phyloP scores from a whole-genome alignment of 1,284 basidiomycete species.

The Phellopilus nigrolimitatus region DNA sequence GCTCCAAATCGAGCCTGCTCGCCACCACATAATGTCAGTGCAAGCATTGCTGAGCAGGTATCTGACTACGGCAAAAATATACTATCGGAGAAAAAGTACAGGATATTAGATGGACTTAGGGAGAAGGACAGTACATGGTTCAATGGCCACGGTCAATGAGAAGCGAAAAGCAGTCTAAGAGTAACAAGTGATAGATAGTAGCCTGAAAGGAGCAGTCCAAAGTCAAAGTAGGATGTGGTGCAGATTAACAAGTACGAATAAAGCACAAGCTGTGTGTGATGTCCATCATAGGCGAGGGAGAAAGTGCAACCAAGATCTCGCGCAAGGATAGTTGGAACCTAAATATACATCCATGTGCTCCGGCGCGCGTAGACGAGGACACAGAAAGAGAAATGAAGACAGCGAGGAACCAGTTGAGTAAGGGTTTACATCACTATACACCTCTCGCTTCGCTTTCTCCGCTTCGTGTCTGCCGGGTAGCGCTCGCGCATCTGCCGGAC shows the following conservation, averaged over 20 bases:
- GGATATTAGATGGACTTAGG: conserved; percentile 4
- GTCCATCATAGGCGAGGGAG: neutral
- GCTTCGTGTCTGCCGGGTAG: conserved; percentile 50
- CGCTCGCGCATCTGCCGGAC: conserved; percentile 66
- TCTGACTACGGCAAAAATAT: neutral
- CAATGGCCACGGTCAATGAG: neutral
- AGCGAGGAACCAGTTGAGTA: neutral
- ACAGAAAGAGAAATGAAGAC: neutral
- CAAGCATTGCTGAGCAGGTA: neutral
- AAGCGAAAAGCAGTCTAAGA: conserved; percentile 1
- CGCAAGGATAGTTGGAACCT: neutral
- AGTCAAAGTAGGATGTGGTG: neutral
- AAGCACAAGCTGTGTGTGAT: neutral
- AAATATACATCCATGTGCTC: neutral
- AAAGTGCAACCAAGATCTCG: neutral
- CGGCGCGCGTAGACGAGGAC: neutral
- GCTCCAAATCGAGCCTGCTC: neutral
- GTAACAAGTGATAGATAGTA: conserved; percentile 8
- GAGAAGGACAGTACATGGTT: conserved; percentile 5
- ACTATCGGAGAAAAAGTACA: neutral
- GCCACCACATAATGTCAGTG: neutral
- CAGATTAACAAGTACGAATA: neutral
- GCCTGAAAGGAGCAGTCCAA: conserved; percentile 1
- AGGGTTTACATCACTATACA: conserved; percentile 55
- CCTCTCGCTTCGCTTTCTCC: conserved; percentile 29